These are phyloP conservation scores for Pisolithus orientalis DNA, from an alignment of 768 basidiomycete genomes.

Conservation along the genomic window DNA sequence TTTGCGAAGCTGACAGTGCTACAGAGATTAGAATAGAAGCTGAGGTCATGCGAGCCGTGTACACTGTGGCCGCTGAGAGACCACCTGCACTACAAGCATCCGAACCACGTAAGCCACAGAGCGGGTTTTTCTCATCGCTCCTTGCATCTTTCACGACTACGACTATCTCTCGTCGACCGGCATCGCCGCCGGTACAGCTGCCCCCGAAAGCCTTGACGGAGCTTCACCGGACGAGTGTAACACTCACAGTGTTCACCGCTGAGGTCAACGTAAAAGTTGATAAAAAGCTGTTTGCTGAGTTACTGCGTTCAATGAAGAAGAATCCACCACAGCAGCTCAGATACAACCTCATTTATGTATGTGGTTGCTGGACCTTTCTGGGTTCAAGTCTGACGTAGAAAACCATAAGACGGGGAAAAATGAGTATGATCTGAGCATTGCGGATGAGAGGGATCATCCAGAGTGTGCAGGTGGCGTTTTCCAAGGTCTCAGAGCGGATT, in stretches of 20 bases:
- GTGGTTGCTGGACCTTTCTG: slow-evolving; percentile 14
- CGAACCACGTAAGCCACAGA: slow-evolving; percentile 23
- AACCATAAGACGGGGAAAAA: slow-evolving; percentile 65
- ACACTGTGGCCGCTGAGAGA: slow-evolving; percentile 59
- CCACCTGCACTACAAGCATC: slow-evolving; percentile 33
- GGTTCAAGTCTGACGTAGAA: background rate
- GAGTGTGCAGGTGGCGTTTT: slow-evolving; percentile 66
- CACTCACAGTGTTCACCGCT: slow-evolving; percentile 30
- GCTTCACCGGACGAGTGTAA: slow-evolving; percentile 19
- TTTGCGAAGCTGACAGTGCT: slow-evolving; percentile 32
- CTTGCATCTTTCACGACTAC: slow-evolving; percentile 21
- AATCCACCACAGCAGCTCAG: slow-evolving; percentile 71
- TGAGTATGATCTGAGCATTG: slow-evolving; percentile 67
- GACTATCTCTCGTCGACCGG: slow-evolving; percentile 7
- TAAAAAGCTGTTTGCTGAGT: slow-evolving; percentile 61
- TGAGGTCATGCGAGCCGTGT: slow-evolving; percentile 76
- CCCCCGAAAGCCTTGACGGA: slow-evolving; percentile 19
- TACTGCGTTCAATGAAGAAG: slow-evolving; percentile 93
- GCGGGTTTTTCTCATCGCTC: slow-evolving; percentile 43
- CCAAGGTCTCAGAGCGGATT: slow-evolving; percentile 78
- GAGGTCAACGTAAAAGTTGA: slow-evolving; percentile 55
- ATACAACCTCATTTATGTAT: slow-evolving; percentile 81
- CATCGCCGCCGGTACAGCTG: slow-evolving; percentile 4
- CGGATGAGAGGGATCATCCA: slow-evolving; percentile 56
- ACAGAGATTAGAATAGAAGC: slow-evolving; percentile 61